Base-by-base conservation (phyloP, 2,329 filamentous ascomycete species). In the Zymoseptoria crescenta region DNA sequence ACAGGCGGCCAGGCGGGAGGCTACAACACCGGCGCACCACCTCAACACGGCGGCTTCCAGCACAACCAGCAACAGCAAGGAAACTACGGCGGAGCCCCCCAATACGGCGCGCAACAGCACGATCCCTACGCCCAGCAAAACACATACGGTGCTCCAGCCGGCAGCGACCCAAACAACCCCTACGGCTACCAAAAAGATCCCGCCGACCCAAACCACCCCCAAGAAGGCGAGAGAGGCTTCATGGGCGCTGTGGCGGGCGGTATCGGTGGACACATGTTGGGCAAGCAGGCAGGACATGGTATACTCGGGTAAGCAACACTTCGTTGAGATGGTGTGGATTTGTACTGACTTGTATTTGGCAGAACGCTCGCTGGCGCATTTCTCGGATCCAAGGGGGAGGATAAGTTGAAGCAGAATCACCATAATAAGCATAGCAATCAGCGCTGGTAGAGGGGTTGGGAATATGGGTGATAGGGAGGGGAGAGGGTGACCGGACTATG, bases 211-310 rank as follows among this genome's bases (percentile, higher is more conserved):
- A 74, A 74, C 61, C 72, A 72, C 57, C 77, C 77, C 45, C 76
- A 74, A 53, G 80, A 82, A 54, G 80, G 77, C 54, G 83, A 85
- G 61, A 79, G 83, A 58, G 83, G 82, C 45, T 73, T 85, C 4
- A 78, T 81, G 66, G 81, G 83, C 52, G 79, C 82, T 2, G 70
- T 84, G 3, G 80, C 79, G 13, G 83, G 83, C 50, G 82, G 80
- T 50, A 76, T 81, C 3, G 80, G 82, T 3, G 83, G 83, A 1
- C 80, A 79, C 62, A 79, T 80, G 62, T 74, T 81, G 5, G 83
- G 83, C 19, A 75, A 78, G 66, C 82, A 83, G 69, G 76, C 81
- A 64, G 79, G 80, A n/a, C 81, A 83, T 64, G 81, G 81, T 3
- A 72, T 86, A 29, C 69, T 86, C 8, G 68, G 68, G 51, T 52